Evolutionary conservation across 2,329 filamentous ascomycete species (phyloP).

Genomic region (Rhexocercosporidium sp.): DNA sequence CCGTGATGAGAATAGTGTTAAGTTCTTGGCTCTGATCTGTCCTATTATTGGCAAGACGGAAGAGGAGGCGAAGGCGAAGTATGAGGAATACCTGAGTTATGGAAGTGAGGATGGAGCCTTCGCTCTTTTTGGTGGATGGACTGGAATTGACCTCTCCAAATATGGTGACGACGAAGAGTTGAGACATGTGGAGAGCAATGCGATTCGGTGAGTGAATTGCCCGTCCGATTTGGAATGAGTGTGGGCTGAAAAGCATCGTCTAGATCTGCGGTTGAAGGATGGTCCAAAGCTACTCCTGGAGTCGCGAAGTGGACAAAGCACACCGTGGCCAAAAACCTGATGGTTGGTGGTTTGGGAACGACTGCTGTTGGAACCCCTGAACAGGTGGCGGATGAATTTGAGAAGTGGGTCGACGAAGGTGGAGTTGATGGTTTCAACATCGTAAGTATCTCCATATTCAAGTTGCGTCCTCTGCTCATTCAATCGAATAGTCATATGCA

Average conservation of each 20-base stretch:
- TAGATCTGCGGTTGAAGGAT: constrained; percentile 59
- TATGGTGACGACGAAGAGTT: constrained; percentile 68
- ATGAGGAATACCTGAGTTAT: constrained; percentile 50
- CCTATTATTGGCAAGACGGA: constrained; percentile 67
- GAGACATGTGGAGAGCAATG: constrained; percentile 52
- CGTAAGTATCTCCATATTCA: constrained; percentile 36
- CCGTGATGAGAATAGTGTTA: constrained; percentile 46
- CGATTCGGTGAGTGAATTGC: constrained; percentile 34
- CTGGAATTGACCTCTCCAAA: constrained; percentile 64
- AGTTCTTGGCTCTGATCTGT: constrained; percentile 15
- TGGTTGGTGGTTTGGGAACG: constrained; percentile 16
- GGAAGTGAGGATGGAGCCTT: constrained; percentile 56
- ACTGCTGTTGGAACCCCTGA: constrained; percentile 12
- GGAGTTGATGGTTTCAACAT: constrained; percentile 79
- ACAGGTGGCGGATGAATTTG: constrained; percentile 55
- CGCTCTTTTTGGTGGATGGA: constrained; percentile 77
- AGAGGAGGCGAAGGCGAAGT: constrained; percentile 68
- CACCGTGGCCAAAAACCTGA: constrained; percentile 69
- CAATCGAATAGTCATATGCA: constrained; percentile 51
- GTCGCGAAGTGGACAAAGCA: constrained; percentile 74
- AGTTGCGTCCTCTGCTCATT: not conserved
- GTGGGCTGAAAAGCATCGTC: not conserved
- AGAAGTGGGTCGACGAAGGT: constrained; percentile 69
- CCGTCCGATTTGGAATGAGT: too few relatives aligned
- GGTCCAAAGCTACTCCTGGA: constrained; percentile 60